Conservation (phyloP, 1,284 basidiomycete genomes). For the Fomitiporia mediterranea region DNA sequence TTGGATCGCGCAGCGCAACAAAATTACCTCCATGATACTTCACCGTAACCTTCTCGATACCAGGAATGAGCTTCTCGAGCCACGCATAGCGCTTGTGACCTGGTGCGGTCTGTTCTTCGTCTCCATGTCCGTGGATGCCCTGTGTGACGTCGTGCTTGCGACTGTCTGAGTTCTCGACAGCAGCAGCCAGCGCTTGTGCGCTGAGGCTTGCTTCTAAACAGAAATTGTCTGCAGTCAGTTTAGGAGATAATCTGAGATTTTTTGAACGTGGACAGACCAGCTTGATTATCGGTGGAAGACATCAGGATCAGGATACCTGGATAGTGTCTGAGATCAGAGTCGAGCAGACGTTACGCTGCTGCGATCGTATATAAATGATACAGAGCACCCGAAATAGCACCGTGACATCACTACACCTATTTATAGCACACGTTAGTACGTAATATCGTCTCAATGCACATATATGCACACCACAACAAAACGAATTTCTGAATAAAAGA, state of each 20-base stretch:
- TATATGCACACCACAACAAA: background rate
- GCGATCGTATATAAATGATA: background rate
- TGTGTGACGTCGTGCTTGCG: slow-evolving; percentile 12
- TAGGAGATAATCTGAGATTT: no score
- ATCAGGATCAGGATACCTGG: no score
- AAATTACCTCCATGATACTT: slow-evolving; percentile 63
- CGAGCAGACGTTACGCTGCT: no score
- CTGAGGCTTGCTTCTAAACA: slow-evolving; percentile 12
- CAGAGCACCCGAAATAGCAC: background rate
- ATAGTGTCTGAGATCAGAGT: no score
- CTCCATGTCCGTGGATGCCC: slow-evolving; percentile 16
- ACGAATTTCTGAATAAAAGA: background rate
- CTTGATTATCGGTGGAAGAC: no score
- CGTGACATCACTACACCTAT: background rate
- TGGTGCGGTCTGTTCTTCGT: background rate
- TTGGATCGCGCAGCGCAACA: slow-evolving; percentile 55
- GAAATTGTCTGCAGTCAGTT: background rate
- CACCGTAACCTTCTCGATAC: slow-evolving; percentile 47
- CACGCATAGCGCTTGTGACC: slow-evolving; percentile 17
- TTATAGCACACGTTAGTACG: no score
- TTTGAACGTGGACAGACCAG: no score
- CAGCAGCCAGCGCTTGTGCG: slow-evolving; percentile 14
- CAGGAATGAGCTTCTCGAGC: slow-evolving; percentile 41
- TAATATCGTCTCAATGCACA: background rate
- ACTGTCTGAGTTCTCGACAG: slow-evolving; percentile 13